A percentile compares a stretch with the other conserved stretches of the same genome.
phyloP scores from a whole-genome alignment of 371 early-diverging fungal species.

The Choanephora cucurbitarum region DNA sequence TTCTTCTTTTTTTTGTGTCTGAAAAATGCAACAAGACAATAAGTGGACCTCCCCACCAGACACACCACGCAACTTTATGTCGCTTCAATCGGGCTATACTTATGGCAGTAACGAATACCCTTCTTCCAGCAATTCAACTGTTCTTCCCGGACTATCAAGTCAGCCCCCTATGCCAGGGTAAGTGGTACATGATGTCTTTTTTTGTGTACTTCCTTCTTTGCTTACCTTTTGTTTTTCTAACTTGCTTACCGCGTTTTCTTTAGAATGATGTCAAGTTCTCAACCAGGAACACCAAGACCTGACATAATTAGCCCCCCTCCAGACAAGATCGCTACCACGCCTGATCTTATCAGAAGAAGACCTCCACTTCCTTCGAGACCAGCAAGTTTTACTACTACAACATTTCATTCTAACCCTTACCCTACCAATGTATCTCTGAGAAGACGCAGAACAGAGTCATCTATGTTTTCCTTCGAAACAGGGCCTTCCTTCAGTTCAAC shows the following conservation, averaged over 20 bases:
- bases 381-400: conserved; percentile 48
- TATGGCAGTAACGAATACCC: conserved; percentile 19
- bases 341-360: conserved; percentile 37
- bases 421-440: conserved; percentile 30
- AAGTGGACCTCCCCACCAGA: conserved; percentile 34
- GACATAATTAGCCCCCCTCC: conserved; percentile 34
- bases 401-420: conserved; percentile 49
- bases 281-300: conserved; percentile 38
- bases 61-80: conserved; percentile 31
- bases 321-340: conserved; percentile 16
- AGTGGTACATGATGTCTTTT: conserved; percentile 2
- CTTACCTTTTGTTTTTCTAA: neutral
- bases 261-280: conserved; percentile 35
- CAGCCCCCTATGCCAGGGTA: conserved; percentile 30
- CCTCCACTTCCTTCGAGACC: conserved; percentile 43
- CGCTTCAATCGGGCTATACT: conserved; percentile 25
- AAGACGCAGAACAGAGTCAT: conserved; percentile 47
- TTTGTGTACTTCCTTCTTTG: neutral
- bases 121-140: conserved; percentile 8
- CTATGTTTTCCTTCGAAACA: conserved; percentile 51
- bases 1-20: conserved; percentile 9
- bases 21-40: conserved; percentile 27
- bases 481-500: conserved; percentile 49
- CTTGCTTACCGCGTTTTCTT: neutral
- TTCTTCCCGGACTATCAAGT: conserved; percentile 22